Evolutionary conservation across 1,284 basidiomycete species (phyloP), one percentile per base, ranked within the genome.

Genomic region (Amylostereum chailletii): DNA sequence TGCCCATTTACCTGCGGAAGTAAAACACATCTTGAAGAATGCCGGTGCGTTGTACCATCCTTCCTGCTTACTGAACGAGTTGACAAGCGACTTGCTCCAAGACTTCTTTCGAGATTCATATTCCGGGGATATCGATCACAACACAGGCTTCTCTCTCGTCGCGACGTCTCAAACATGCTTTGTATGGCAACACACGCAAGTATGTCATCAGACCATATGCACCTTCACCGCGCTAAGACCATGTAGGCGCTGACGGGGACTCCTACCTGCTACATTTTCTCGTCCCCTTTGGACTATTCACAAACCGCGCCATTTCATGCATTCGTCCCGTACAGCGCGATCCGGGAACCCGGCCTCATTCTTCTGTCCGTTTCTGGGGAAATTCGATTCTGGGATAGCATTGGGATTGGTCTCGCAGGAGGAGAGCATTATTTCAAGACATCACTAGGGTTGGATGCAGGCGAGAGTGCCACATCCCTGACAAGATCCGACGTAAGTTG

Each of bases 191-290:
- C 81, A 88, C 67, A 74, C 81, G 41, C 79, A 85, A 60, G 79
- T 79, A 51, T 55, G 71, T 62, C 26, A 19, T 27, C 30, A 9
- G 31, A 29, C 31, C n/a, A 3, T 27, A 19, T 40, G 30, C 40
- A 30, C 42, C 7, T 43, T 9, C 19, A 19, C 19, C 19, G 19
- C 19, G 29, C 31, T 42, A 30, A 27, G 11, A 29, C 4, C 32
- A n/a, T 31, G 31, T n/a, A 81, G 80, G 79, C 79, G 10, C 65
- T 80, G 45, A 75, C 74, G 59, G 76, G 80, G 10, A 76, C 75
- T 51, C 86, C 86, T 10, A 90, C 86, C 6, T 90, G 88, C 62
- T 90, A 90, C 58, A 90, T 90, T 40, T 87, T 90, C 58, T 71
- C 81, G 11, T 86, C 82, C 60, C 83, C 83, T 7, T 68, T 59